Evolutionary conservation across 768 basidiomycete genomes (phyloP), one percentile per base, ranked within the genome.

Genomic region (Kwoniella botswanensis): DNA sequence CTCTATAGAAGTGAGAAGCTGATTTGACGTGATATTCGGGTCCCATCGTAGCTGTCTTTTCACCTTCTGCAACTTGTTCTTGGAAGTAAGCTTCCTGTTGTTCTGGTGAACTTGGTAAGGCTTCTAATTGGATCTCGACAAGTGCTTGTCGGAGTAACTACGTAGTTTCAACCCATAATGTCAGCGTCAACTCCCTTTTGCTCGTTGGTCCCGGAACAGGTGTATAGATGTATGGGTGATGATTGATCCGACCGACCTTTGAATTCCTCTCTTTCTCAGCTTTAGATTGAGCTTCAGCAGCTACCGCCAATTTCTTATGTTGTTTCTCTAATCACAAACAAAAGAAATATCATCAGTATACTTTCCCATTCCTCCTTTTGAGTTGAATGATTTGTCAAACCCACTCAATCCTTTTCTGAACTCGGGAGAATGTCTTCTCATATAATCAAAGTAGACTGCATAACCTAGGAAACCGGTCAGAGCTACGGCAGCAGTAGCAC

Each of bases 361-460:
- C 42, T 18, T 44, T 62, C 60, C 21, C 42, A 7, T 44, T 46
- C 42, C 21, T 46, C 11, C n/a, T 55, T 55, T 22, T 22, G 21
- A 24, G 24, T 61, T 44, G 17, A 26, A 35, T 26, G 11, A 17
- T 43, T 62, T 9, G 18, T 22, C 70, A 29, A 69, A 88, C 93
- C 75, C 84, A 92, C 94, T 89, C 68, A 98, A 88, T 82, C 89
- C 90, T 85, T 89, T 93, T 82, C 97, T 89, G 88, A 99, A 99
- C 17, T 88, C 87, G 54, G 86, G 84, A 81, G 97, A 93, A 82
- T 92, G 93, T 79, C 95, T 88, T 63, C 97, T 90, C 86, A 88
- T 92, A 86, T 96, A 90, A 87, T 99, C 97, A 79, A 98, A 99
- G 85, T 94, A 98, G 65, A 89, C 87, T 41, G 92, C 93, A 83